Evolutionary conservation across 2,329 filamentous ascomycete genomes (phyloP).

Genomic region (Ophiosphaerella herpotricha): DNA sequence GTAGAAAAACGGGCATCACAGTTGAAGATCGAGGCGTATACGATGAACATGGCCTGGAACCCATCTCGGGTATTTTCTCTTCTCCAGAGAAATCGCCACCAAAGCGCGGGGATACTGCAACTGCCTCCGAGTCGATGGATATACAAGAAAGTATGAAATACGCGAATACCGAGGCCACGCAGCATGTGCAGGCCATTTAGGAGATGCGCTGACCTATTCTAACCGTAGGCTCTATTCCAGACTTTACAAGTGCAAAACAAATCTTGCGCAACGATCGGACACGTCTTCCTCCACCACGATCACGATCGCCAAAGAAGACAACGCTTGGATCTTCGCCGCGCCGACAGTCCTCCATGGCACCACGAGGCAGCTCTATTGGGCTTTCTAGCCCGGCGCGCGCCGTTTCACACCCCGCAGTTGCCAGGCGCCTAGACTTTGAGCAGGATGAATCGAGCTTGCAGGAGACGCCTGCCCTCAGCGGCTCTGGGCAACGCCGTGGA

Average conservation of each 20-base stretch:
- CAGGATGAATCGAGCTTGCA: slow-evolving; percentile 44
- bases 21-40: slow-evolving; percentile 77
- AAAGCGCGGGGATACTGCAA: slow-evolving; percentile 47
- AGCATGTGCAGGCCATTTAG: neutral
- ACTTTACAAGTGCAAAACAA: slow-evolving; percentile 52
- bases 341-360: slow-evolving; percentile 62
- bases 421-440: slow-evolving; percentile 61
- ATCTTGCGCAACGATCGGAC: slow-evolving; percentile 51
- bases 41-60: slow-evolving; percentile 92
- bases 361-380: slow-evolving; percentile 55
- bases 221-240: slow-evolving; percentile 54
- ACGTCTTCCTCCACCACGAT: slow-evolving; percentile 55
- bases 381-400: slow-evolving; percentile 35
- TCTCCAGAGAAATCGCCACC: slow-evolving; percentile 73
- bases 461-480: slow-evolving; percentile 40
- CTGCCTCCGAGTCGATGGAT: slow-evolving; percentile 65
- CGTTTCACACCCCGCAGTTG: slow-evolving; percentile 50
- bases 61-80: slow-evolving; percentile 84
- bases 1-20: slow-evolving; percentile 86
- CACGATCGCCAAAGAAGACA: slow-evolving; percentile 69
- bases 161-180: neutral
- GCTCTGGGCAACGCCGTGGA: slow-evolving; percentile 37
- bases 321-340: slow-evolving; percentile 63
- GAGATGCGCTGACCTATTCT: slow-evolving; percentile 4
- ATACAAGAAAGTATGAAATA: slow-evolving; percentile 62